Evolutionary conservation across 2,329 filamentous ascomycete genomes (phyloP).

Genomic region (Diaporthe ampelina): DNA sequence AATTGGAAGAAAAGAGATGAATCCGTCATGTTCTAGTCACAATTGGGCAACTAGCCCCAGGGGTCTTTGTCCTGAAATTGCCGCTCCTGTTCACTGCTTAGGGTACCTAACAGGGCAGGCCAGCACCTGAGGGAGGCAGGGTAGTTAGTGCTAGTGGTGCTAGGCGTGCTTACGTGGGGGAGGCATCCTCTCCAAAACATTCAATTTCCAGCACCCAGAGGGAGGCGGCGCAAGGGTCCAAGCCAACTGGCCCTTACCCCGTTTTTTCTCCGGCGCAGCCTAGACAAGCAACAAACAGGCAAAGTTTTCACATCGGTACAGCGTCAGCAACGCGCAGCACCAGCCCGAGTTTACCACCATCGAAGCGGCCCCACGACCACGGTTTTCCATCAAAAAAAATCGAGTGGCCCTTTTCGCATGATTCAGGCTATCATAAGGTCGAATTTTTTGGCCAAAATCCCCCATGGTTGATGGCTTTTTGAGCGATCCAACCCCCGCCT

Average conservation of each 20-base stretch:
- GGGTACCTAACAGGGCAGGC: background rate
- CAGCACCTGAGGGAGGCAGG: constrained; percentile 12
- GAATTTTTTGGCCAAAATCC: constrained; percentile 75
- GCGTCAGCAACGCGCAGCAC: constrained; percentile 58
- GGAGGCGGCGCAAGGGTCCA: constrained; percentile 12
- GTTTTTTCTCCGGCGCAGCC: constrained; percentile 39
- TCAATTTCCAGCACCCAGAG: constrained; percentile 19
- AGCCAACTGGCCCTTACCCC: constrained; percentile 34
- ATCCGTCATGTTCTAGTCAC: background rate
- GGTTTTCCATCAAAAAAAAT: constrained; percentile 69
- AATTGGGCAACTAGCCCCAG: background rate
- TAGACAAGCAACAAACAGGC: constrained; percentile 49
- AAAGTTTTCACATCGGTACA: constrained; percentile 69
- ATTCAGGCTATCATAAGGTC: constrained; percentile 72
- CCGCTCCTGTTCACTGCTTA: background rate
- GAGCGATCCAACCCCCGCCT: constrained; percentile 42
- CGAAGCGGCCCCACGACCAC: constrained; percentile 65
- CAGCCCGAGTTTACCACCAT: constrained; percentile 67
- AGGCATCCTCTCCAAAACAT: constrained; percentile 21
- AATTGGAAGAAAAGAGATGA: background rate
- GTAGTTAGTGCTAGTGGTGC: constrained; percentile 11
- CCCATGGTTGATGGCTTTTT: constrained; percentile 56
- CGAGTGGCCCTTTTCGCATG: constrained; percentile 65
- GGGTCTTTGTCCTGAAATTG: constrained; percentile 13
- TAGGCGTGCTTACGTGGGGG: constrained; percentile 29